Base-by-base conservation (phyloP, 768 basidiomycete species). In the Kwoniella sp. region DNA sequence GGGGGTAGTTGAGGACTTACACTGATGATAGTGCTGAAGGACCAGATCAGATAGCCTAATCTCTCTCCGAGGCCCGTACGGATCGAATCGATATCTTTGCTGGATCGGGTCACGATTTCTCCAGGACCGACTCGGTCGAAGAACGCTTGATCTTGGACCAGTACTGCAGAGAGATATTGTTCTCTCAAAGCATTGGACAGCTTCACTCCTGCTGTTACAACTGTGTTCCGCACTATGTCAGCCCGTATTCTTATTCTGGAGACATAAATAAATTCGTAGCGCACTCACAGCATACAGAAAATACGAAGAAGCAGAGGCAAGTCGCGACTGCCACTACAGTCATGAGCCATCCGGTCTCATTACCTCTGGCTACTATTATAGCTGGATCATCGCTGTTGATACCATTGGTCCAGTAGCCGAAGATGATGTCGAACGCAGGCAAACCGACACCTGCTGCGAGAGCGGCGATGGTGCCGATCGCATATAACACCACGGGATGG, bases 371-470 rank as follows among this genome's bases (percentile, higher is more conserved):
- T 2, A 2, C 30, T 11, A 73, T 66, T 25, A 26, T 41, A 12
- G 65, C 22, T 8, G 51, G 59, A 28, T 64, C 61, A 1, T 22
- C 38, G 1, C 15, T 51, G 4, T 50, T 65, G 41, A 77, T 65
- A 9, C 66, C 69, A 51, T 71, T 70, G 28, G 75, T 77, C 73
- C 73, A 77, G 34, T 66, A 69, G 9, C 75, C 75, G 45, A 69
- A 68, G 13, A 74, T 55, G 25, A 76, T 67, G 34, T 73, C 75
- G 31, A 69, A 67, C 0, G 75, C 72, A 1, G 73, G 70, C n/a
- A 76, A 51, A 53, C 67, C 61, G 13, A 73, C 65, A 55, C 73
- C 75, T 2, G 73, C 66, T 20, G 67, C 53, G 9, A 66, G 23
- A 8, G 75, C 73, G 17, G 68, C 57, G 22, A 71, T 55, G 15